Conservation (phyloP, 306 rosid genomes). For the Sicyos edulis region DNA sequence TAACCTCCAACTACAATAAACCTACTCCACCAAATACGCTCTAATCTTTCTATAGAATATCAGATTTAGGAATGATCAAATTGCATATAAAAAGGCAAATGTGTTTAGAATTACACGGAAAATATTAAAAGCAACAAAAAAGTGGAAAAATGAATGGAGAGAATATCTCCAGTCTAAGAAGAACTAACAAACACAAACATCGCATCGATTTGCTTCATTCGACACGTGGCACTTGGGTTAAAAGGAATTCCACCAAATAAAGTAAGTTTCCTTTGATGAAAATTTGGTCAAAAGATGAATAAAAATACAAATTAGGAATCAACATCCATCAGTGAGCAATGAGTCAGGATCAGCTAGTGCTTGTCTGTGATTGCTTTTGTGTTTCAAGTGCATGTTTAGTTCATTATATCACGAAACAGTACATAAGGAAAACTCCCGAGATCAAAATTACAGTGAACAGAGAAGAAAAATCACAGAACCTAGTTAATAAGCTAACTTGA, state of each 20-base stretch:
- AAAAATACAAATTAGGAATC: conserved; percentile 19
- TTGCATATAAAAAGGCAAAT: conserved; percentile 5
- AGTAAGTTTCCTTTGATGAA: conserved; percentile 18
- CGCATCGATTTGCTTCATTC: not conserved
- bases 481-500: conserved; percentile 11
- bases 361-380: conserved; percentile 20
- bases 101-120: conserved; percentile 1
- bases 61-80: conserved; percentile 8
- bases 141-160: conserved; percentile 3
- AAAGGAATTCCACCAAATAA: conserved; percentile 23
- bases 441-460: not conserved
- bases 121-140: not conserved
- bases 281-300: conserved; percentile 23
- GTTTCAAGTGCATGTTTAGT: conserved; percentile 10
- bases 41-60: not conserved
- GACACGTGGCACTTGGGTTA: conserved; percentile 13
- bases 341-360: conserved; percentile 24
- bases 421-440: conserved; percentile 5
- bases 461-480: not conserved
- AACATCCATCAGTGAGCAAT: conserved; percentile 23
- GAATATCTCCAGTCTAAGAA: conserved; percentile 3
- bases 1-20: too few species aligned
- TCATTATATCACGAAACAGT: conserved; percentile 9
- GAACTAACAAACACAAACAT: conserved; percentile 9
- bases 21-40: too few species aligned